Percentiles rank a stretch among this genome's conserved stretches.
phyloP scores from a whole-genome alignment of 169 alveolate species.

The Eimeria tenella region DNA sequence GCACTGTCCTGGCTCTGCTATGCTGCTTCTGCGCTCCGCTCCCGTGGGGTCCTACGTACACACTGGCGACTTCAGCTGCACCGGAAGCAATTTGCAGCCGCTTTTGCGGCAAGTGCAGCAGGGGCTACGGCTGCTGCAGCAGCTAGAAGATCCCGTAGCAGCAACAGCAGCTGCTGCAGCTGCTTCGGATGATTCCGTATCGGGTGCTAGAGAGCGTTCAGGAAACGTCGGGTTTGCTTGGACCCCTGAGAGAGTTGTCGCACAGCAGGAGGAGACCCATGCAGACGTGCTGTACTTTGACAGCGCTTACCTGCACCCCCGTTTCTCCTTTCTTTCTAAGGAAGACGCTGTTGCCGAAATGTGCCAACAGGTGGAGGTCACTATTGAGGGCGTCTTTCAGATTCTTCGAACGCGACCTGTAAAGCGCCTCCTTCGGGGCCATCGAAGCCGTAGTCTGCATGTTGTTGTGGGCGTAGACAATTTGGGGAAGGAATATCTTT shows the following conservation, averaged over 20 bases:
- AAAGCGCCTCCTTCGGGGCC: background rate
- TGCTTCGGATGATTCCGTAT: background rate
- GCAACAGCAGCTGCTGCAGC: conserved; percentile 10
- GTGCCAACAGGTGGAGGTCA: background rate
- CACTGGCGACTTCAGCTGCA: conserved; percentile 24
- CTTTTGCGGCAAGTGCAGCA: background rate
- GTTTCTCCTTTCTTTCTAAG: conserved; percentile 10
- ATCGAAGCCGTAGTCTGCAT: background rate
- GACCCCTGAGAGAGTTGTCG: background rate
- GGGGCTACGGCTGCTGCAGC: conserved; percentile 19
- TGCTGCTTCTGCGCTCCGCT: conserved; percentile 14
- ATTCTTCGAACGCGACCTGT: background rate
- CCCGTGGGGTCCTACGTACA: background rate
- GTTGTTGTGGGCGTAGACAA: background rate
- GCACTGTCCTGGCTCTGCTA: conserved; percentile 2
- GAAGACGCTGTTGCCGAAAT: background rate
- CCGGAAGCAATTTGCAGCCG: conserved; percentile 1
- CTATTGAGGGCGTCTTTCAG: background rate
- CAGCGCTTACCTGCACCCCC: conserved; percentile 24
- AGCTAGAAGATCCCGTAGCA: background rate
- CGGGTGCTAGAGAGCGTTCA: background rate
- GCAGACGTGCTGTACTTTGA: conserved; percentile 12
- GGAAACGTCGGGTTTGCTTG: background rate
- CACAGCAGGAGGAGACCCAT: background rate
- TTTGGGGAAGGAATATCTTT: background rate